Base-by-base conservation (phyloP, 768 basidiomycete genomes). In the Podaxis rugospora region DNA sequence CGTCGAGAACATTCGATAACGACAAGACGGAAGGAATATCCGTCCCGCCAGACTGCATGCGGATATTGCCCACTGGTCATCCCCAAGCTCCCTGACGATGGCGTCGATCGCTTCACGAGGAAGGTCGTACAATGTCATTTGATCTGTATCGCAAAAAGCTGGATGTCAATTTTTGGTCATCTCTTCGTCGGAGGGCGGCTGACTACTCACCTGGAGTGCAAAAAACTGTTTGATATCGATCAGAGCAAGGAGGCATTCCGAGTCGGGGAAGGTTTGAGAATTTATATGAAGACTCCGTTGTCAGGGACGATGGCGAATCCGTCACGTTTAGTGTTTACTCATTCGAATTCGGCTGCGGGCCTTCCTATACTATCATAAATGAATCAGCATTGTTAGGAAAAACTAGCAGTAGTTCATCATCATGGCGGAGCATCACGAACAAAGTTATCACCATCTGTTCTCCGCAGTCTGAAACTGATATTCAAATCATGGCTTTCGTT, bases 21-120 rank as follows among this genome's bases (percentile, higher is more conserved):
- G 57, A 39, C 57, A 58, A 2, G 57, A 58, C 4, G 47, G 32
- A 16, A 58, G 46, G 49, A 58, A 39, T 23, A 50, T 9, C 57
- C 46, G 18, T 18, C 46, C 46, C 16, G 49, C 32, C 13, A 58
- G 35, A 21, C 57, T 50, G 18, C 57, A 58, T 27, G 57, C 47
- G 5, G 44, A n/a, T 21, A 57, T 23, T 14, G 56, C 21, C 4
- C 18, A 4, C 16, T 9, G 57, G 47, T 57, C 55, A 5, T 50
- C 40, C 7, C 14, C 6, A 5, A 58, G 49, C 9, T 25, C 13
- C 5, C 10, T 11, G 18, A 50, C 28, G 49, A 58, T 51, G 9
- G 13, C 11, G 36, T 58, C 57, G 11, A 58, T 58, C 6, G 37
- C 10, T 36, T 58, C 46, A 4, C 57, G 57, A 21, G 57, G 46